Evolutionary conservation across 192 early-diverging fungal genomes (phyloP).

Genomic region (Coemansia sp.): DNA sequence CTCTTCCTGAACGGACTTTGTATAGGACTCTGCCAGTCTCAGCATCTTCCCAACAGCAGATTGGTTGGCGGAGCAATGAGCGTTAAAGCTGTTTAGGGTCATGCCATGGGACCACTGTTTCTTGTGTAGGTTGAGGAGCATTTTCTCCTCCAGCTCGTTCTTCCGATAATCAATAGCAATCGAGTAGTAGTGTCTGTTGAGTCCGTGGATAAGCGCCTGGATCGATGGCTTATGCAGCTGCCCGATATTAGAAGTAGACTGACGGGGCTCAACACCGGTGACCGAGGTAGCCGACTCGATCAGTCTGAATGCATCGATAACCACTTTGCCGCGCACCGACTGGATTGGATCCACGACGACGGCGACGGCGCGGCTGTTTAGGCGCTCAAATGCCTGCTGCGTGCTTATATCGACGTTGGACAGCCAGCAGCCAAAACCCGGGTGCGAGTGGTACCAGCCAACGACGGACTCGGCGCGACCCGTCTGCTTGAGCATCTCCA

Average conservation of each 20-base stretch:
- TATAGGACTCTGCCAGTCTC: constrained; percentile 85
- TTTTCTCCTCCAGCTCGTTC: constrained; percentile 99
- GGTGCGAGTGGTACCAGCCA: constrained; percentile 99
- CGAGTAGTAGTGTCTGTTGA: constrained; percentile 99
- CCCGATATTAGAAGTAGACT: constrained; percentile 98
- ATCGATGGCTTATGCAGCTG: constrained; percentile 97
- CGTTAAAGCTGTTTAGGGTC: constrained; percentile 74
- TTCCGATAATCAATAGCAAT: constrained; percentile 99
- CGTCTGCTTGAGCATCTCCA: constrained; percentile 99
- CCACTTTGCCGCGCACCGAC: constrained; percentile 99
- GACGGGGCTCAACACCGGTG: constrained; percentile 89
- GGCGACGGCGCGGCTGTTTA: constrained; percentile 93
- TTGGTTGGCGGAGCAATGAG: constrained; percentile 83
- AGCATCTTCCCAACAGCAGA: constrained; percentile 88
- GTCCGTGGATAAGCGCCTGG: constrained; percentile 95
- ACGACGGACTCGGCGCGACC: constrained; percentile 98
- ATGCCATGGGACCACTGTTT: constrained; percentile 99
- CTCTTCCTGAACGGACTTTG: constrained; percentile 98
- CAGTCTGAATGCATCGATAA: constrained; percentile 98
- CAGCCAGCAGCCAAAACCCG: constrained; percentile 99
- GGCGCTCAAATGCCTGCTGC: constrained; percentile 94
- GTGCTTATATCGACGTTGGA: constrained; percentile 99
- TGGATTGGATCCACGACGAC: constrained; percentile 99
- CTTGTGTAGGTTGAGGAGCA: constrained; percentile 98
- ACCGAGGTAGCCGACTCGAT: constrained; percentile 87